Evolutionary conservation across 164 flowering plant genomes (phyloP).

Genomic region (Cinnamomum micranthum): DNA sequence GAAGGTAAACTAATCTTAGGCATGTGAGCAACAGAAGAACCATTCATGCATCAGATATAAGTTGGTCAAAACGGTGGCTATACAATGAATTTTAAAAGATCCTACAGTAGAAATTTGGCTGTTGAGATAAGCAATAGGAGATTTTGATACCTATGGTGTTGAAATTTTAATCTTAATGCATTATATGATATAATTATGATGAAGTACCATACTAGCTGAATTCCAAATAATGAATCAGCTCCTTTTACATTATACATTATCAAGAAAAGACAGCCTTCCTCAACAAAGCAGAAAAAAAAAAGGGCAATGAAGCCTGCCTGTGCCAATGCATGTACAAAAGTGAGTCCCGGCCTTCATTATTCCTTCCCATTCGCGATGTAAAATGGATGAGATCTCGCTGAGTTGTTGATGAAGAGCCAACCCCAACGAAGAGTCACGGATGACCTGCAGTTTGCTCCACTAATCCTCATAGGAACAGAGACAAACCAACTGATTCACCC

Average conservation of each 20-base stretch:
- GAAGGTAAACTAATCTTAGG: too few species aligned
- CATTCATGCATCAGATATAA: too few species aligned
- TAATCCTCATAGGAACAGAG: background rate
- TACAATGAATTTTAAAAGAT: too few species aligned
- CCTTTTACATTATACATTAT: conserved; percentile 16
- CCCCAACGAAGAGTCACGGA: background rate
- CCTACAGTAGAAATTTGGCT: too few species aligned
- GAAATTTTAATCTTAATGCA: background rate
- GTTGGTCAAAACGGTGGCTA: too few species aligned
- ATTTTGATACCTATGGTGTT: too few species aligned
- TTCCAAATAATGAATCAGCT: conserved; percentile 8
- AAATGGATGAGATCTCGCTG: background rate
- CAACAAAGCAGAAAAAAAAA: background rate
- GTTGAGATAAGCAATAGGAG: too few species aligned
- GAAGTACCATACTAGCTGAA: conserved; percentile 4
- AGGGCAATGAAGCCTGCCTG: background rate
- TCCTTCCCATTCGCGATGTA: too few species aligned
- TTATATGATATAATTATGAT: background rate
- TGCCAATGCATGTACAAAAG: background rate
- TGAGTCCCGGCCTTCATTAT: background rate
- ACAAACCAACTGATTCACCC: background rate
- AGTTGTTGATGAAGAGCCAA: background rate
- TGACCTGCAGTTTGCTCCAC: background rate
- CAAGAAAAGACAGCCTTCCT: conserved; percentile 1
- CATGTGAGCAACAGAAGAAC: too few species aligned